phyloP scores from a whole-genome alignment of 441 rosid genomes.

The Biscutella auriculata region DNA sequence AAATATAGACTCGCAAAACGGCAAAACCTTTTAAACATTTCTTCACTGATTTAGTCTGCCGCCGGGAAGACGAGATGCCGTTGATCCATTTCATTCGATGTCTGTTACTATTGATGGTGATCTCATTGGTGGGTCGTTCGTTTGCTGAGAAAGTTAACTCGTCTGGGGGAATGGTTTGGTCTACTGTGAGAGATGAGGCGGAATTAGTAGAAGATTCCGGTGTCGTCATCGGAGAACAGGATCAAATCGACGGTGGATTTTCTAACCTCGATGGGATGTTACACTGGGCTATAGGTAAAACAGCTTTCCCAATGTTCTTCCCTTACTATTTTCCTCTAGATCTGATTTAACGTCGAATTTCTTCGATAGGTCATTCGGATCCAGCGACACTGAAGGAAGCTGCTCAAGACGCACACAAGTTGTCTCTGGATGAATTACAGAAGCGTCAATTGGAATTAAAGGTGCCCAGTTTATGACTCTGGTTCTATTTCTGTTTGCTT shows the following conservation, averaged over 20 bases:
- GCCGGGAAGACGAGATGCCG: constrained; percentile 7
- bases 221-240: constrained; percentile 29
- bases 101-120: neutral
- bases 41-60: neutral
- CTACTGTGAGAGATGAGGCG: constrained; percentile 48
- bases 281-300: constrained; percentile 83
- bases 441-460: constrained; percentile 67
- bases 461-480: constrained; percentile 24
- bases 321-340: neutral
- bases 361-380: constrained; percentile 68
- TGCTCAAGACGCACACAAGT: constrained; percentile 50
- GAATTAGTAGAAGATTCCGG: constrained; percentile 38
- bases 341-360: constrained; percentile 3
- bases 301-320: neutral
- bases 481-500: neutral
- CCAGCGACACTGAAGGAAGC: constrained; percentile 64
- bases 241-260: constrained; percentile 67
- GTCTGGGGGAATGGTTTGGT: constrained; percentile 27
- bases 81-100: neutral
- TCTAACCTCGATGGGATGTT: constrained; percentile 85
- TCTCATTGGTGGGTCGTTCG: neutral
- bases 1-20: neutral
- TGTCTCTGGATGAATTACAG: constrained; percentile 53
- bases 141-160: constrained; percentile 37
- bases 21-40: neutral